phyloP scores from a whole-genome alignment of 495 filamentous ascomycete genomes.

The Lepidopterella palustris region DNA sequence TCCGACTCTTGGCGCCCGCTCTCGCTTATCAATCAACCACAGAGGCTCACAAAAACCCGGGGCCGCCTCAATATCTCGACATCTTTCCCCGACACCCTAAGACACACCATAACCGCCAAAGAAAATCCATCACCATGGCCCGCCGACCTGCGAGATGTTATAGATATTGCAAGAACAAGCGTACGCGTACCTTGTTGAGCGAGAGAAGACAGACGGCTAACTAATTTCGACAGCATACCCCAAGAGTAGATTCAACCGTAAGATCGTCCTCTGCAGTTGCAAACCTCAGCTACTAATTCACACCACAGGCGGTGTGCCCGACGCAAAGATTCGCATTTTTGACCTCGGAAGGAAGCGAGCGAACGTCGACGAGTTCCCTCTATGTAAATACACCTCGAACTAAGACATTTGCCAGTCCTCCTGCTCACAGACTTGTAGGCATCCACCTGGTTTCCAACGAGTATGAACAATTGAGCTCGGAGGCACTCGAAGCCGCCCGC shows the following conservation, averaged over 20 bases:
- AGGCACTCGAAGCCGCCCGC: constrained; percentile 97
- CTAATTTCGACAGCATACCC: constrained; percentile 67
- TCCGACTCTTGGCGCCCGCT: no score
- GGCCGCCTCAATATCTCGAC: no score
- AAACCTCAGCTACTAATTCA: no score
- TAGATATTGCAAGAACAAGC: constrained; percentile 99
- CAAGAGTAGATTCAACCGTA: constrained; percentile 99
- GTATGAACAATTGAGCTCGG: constrained; percentile 96
- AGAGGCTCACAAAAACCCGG: no score
- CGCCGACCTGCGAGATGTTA: constrained; percentile 98
- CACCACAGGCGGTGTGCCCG: constrained; percentile 99
- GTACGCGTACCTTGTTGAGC: constrained; percentile 47
- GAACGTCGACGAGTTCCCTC: constrained; percentile 95
- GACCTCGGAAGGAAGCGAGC: constrained; percentile 98
- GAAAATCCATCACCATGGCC: constrained; percentile 73
- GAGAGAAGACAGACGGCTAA: constrained; percentile 9
- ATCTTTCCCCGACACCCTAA: not conserved
- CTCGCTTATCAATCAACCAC: no score
- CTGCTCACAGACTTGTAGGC: no score
- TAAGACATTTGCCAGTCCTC: no score
- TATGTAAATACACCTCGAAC: no score
- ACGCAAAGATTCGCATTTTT: constrained; percentile 99
- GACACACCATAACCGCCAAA: not conserved
- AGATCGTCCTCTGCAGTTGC: no score
- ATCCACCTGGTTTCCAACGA: constrained; percentile 99